These are phyloP conservation scores for Aphanoascus verrucosus DNA, from an alignment of 2,329 filamentous ascomycete genomes.

Conservation along the genomic window DNA sequence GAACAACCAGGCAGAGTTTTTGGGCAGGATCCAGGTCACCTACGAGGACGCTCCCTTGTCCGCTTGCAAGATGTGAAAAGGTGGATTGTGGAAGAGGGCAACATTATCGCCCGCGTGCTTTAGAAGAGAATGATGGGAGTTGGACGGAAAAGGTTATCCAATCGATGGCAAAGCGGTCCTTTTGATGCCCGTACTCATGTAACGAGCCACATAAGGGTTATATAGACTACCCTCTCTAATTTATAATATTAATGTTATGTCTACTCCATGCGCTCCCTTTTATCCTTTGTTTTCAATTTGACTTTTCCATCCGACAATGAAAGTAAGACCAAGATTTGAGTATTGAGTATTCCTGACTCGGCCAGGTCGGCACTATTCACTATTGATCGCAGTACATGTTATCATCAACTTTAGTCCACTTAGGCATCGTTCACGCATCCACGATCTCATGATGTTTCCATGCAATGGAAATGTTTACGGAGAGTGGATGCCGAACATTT, in stretches of 20 bases:
- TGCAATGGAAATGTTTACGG: no score
- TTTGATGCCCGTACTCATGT: background rate
- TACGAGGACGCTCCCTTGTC: conserved; percentile 7
- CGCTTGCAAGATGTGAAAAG: conserved; percentile 3
- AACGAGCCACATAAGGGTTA: background rate
- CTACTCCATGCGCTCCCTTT: background rate
- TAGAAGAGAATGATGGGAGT: background rate
- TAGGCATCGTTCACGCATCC: no score
- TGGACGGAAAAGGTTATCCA: background rate
- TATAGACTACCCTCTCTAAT: background rate
- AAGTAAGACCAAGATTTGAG: no score
- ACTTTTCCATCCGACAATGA: no score
- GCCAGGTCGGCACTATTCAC: no score
- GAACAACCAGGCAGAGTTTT: conserved; percentile 32
- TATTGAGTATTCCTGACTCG: no score
- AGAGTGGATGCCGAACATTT: no score
- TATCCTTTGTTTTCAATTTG: background rate
- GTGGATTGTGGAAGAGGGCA: background rate
- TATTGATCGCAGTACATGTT: no score
- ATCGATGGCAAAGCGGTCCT: no score
- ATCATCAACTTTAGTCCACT: no score
- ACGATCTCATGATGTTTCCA: no score
- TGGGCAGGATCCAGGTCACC: conserved; percentile 25
- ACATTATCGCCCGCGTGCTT: background rate
- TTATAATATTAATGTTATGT: background rate